phyloP scores from a whole-genome alignment of 805 yeast genomes.

The Zygosaccharomyces gambellarensis region DNA sequence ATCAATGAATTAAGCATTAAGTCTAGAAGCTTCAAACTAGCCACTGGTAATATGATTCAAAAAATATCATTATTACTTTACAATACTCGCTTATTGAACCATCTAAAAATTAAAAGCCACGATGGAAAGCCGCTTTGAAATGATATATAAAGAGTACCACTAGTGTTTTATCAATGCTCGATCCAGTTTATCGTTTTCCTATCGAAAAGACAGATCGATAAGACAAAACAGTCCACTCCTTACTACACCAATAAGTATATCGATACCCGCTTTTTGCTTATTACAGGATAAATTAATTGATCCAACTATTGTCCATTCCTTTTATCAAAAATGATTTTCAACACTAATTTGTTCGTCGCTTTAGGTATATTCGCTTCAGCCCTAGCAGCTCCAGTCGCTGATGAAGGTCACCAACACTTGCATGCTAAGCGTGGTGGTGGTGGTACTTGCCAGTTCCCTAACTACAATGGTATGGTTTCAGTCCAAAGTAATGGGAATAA shows the following conservation, averaged over 20 bases:
- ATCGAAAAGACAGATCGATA: background rate
- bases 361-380: conserved; percentile 9
- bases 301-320: conserved; percentile 6
- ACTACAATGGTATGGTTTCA: conserved; percentile 60
- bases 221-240: conserved; percentile 2
- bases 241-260: background rate
- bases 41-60: background rate
- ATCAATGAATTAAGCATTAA: background rate
- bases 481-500: conserved; percentile 55
- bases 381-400: conserved; percentile 18
- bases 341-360: conserved; percentile 8
- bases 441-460: conserved; percentile 64
- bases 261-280: background rate
- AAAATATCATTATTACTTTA: background rate
- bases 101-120: background rate
- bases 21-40: background rate
- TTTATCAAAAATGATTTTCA: conserved; percentile 9
- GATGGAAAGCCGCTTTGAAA: background rate
- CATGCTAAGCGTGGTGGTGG: conserved; percentile 33
- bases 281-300: background rate
- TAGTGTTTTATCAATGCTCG: background rate
- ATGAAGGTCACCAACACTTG: conserved; percentile 21
- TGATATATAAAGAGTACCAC: conserved; percentile 1
- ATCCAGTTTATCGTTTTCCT: background rate
- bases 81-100: background rate